phyloP scores from a whole-genome alignment of 345 rosid species.

The Brassica nigra region DNA sequence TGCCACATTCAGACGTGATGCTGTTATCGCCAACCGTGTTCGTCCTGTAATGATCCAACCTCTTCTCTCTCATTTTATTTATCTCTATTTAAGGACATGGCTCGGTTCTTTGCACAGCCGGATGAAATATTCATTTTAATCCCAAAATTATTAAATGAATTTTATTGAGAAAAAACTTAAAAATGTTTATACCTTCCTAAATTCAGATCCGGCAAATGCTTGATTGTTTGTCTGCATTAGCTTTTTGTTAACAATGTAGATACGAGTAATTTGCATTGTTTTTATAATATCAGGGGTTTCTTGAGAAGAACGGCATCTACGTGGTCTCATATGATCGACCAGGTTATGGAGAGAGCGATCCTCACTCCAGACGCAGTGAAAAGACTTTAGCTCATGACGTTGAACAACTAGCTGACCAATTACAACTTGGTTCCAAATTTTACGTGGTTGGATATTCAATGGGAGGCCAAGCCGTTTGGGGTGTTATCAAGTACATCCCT shows the following conservation, averaged over 20 bases:
- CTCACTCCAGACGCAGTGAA: conserved; percentile 41
- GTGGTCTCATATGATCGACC: conserved; percentile 78
- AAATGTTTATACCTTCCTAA: not conserved
- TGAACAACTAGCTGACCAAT: conserved; percentile 81
- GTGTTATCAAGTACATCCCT: conserved; percentile 77
- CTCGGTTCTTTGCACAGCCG: too few species aligned
- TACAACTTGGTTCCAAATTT: conserved; percentile 76
- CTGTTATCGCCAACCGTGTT: conserved; percentile 27
- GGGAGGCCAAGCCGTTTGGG: conserved; percentile 50
- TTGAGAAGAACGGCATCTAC: conserved; percentile 67
- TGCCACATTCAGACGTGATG: conserved; percentile 51
- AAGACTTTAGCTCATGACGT: conserved; percentile 75
- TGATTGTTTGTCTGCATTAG: not conserved
- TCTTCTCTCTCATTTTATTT: not conserved
- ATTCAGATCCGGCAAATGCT: not conserved
- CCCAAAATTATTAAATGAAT: too few species aligned
- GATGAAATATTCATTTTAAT: too few species aligned
- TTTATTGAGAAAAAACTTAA: not conserved
- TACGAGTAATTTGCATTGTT: not conserved
- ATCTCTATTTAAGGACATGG: not conserved
- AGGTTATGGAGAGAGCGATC: conserved; percentile 52
- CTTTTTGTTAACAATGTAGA: not conserved
- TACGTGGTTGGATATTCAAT: conserved; percentile 48
- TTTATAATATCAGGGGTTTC: conserved; percentile 53
- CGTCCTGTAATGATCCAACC: not conserved